Conservation (phyloP, 2,329 filamentous ascomycete species). For the Beauveria sp. region DNA sequence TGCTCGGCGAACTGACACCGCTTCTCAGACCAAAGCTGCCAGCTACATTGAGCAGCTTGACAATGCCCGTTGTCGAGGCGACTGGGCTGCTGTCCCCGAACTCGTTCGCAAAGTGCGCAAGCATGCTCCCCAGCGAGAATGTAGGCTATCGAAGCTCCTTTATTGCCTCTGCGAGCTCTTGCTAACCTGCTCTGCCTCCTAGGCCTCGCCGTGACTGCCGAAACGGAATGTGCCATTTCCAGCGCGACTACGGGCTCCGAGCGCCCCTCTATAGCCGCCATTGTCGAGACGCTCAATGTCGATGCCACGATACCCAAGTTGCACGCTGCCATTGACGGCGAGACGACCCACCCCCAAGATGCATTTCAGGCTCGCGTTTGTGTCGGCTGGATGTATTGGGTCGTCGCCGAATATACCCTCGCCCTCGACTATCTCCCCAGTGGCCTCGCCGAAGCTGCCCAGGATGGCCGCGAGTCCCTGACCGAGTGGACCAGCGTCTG, state of each 20-base stretch:
- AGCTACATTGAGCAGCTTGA: conserved; percentile 80
- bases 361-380: conserved; percentile 75
- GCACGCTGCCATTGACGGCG: conserved; percentile 49
- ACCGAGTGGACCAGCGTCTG: conserved; percentile 78
- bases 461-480: conserved; percentile 44
- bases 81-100: conserved; percentile 82
- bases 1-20: background rate
- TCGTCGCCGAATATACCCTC: conserved; percentile 58
- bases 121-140: conserved; percentile 77
- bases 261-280: conserved; percentile 34
- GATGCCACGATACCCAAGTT: conserved; percentile 42
- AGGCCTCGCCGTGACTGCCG: conserved; percentile 65
- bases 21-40: conserved; percentile 59
- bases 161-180: conserved; percentile 9
- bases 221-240: conserved; percentile 59
- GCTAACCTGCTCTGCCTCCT: background rate
- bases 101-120: conserved; percentile 89
- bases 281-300: conserved; percentile 37
- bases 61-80: conserved; percentile 76
- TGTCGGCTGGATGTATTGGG: conserved; percentile 79
- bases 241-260: conserved; percentile 36
- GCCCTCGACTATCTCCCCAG: conserved; percentile 56
- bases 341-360: conserved; percentile 46
- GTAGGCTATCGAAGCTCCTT: conserved; percentile 43
- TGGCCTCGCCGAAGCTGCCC: conserved; percentile 49